Base-by-base conservation (phyloP, 495 filamentous ascomycete genomes). In the Neurospora discreta region DNA sequence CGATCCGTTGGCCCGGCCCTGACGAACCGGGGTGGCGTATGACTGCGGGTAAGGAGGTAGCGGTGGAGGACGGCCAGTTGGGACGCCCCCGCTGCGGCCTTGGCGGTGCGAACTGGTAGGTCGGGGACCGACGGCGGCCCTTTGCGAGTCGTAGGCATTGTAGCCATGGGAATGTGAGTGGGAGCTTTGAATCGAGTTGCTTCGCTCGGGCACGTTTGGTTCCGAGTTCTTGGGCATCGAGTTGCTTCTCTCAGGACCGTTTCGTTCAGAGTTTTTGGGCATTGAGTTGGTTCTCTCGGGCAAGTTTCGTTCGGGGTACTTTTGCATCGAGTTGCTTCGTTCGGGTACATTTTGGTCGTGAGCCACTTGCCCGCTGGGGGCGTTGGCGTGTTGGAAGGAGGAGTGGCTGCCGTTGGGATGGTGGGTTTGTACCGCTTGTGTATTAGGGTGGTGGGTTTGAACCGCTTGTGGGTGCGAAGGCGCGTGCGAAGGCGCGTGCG, bases 31-130 rank as follows among this genome's bases (percentile, higher is more conserved):
- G 65, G 75, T 77, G 4, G 77, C 83, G 77, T 83, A 85, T 18
- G 82, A 76, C 43, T 81, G 82, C 33, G 87, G 85, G 67, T 87
- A 87, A 10, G 86, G 84, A 16, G 82, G 80, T 30, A 85, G 81
- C 72, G 81, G 84, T 30, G 77, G 80, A 46, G 81, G 79, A 69
- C 77, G 77, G 26, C 75, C 72, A 11, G 78, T 75, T 39, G 77
- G 52, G 40, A 65, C 67, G 13, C 73, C 52, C 26, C 52, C 52
- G 52, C 52, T 38, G 68, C 70, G 38, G 67, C 69, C 72, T 42
- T 13, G 70, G 26, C 33, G 16, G 23, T 68, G 52, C 23, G 46
- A 38, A 11, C 69, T 67, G 11, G 69, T 75, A 33, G 71, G 71
- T 68, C 69, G 75, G 44, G 77, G 78, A 33, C 74, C 81, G 68